Evolutionary conservation across 2,329 filamentous ascomycete species (phyloP).

Genomic region (Penicillium corylophilum): DNA sequence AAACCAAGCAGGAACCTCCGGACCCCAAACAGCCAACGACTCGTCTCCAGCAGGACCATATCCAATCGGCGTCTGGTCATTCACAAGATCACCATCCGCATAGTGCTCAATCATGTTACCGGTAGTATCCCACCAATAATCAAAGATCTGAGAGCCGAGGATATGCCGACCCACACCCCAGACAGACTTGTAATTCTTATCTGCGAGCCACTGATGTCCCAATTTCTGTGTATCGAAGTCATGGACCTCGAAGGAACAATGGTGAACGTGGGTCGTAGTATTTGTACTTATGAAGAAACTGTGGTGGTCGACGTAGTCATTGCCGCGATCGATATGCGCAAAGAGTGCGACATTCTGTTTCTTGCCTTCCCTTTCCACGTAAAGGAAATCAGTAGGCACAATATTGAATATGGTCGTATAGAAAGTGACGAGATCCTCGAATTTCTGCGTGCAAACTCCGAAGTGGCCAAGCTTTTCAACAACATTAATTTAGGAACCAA

Average conservation of each 20-base stretch:
- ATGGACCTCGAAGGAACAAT: conserved; percentile 53
- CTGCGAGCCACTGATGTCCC: conserved; percentile 52
- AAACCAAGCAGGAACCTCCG: conserved; percentile 34
- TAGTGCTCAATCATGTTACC: neutral
- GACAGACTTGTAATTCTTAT: conserved; percentile 46
- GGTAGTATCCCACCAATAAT: conserved; percentile 31
- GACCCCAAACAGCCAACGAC: conserved; percentile 37
- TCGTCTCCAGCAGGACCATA: conserved; percentile 34
- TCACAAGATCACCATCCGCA: conserved; percentile 53
- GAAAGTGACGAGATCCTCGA: conserved; percentile 26
- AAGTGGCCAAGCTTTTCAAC: conserved; percentile 30
- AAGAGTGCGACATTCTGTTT: conserved; percentile 44
- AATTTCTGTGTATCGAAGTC: conserved; percentile 54
- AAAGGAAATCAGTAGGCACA: conserved; percentile 32
- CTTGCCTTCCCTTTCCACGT: conserved; percentile 17
- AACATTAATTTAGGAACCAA: neutral
- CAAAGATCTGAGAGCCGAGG: conserved; percentile 53
- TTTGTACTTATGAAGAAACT: conserved; percentile 49
- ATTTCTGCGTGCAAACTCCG: conserved; percentile 28
- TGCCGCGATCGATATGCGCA: conserved; percentile 52
- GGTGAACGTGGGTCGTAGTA: conserved; percentile 47
- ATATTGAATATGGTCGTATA: conserved; percentile 35
- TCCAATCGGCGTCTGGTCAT: conserved; percentile 38
- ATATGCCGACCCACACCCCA: conserved; percentile 56
- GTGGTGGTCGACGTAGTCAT: conserved; percentile 52